Conservation (phyloP, 768 basidiomycete species). For the Amanita rubescens region DNA sequence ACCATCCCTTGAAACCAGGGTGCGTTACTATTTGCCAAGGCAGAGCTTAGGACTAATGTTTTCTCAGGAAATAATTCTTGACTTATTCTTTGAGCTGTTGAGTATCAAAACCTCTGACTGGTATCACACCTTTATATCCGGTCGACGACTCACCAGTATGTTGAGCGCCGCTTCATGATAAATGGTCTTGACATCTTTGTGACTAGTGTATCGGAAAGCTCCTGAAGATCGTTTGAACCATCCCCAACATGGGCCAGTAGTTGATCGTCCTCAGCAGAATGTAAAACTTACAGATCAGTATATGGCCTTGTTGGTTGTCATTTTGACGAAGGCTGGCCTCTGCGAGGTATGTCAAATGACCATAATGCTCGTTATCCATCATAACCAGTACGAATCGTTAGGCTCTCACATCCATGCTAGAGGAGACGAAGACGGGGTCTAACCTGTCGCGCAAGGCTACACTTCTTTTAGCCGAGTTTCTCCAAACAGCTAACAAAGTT, state of each 20-base stretch:
- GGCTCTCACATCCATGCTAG: slow-evolving; percentile 82
- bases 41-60: too few relatives aligned
- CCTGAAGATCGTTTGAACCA: slow-evolving; percentile 20
- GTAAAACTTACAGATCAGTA: slow-evolving; percentile 91
- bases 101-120: slow-evolving; percentile 90
- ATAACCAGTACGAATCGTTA: slow-evolving; percentile 23
- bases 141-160: slow-evolving; percentile 80
- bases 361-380: not conserved
- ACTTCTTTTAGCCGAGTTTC: slow-evolving; percentile 81
- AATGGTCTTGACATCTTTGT: not conserved
- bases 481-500: slow-evolving; percentile 83
- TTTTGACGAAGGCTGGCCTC: slow-evolving; percentile 83
- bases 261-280: slow-evolving; percentile 44
- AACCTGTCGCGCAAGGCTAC: slow-evolving; percentile 86
- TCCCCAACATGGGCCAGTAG: slow-evolving; percentile 23
- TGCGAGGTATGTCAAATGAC: slow-evolving; percentile 56
- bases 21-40: slow-evolving; percentile 18
- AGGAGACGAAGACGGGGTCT: slow-evolving; percentile 67
- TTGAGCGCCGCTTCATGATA: slow-evolving; percentile 1
- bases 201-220: slow-evolving; percentile 58
- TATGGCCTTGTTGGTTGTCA: slow-evolving; percentile 73
- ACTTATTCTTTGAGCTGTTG: slow-evolving; percentile 90
- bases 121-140: slow-evolving; percentile 89
- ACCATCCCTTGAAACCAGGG: slow-evolving; percentile 81
- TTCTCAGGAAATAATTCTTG: slow-evolving; percentile 30